Percentiles rank a stretch among this genome's conserved stretches.
Conservation (phyloP, 305 asterid species). For the Fraxinus latifolia region DNA sequence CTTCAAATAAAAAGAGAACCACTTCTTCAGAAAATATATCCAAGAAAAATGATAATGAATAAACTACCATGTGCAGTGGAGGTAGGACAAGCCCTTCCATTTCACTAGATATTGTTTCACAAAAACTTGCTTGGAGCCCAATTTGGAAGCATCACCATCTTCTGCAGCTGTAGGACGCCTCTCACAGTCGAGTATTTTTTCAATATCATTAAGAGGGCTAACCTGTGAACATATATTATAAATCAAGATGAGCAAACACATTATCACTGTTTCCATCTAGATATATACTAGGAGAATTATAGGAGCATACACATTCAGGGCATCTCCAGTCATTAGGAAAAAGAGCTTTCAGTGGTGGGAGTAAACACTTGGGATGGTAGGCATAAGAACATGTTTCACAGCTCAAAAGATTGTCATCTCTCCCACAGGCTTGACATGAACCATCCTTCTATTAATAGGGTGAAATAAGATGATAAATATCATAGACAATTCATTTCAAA, state of each 20-base stretch:
- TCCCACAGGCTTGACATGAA: constrained; percentile 82
- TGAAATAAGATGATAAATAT: neutral
- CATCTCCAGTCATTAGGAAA: constrained; percentile 76
- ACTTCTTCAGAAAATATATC: constrained; percentile 10
- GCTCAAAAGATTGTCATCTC: constrained; percentile 50
- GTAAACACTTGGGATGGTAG: constrained; percentile 78
- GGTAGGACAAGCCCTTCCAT: constrained; percentile 93
- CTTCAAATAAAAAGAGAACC: constrained; percentile 8
- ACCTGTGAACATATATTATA: constrained; percentile 49
- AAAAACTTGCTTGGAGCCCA: constrained; percentile 72
- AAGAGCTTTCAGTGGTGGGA: constrained; percentile 64
- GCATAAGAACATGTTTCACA: constrained; percentile 82
- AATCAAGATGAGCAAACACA: constrained; percentile 17
- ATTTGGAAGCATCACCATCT: constrained; percentile 58
- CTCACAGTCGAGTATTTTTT: constrained; percentile 86
- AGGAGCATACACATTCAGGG: constrained; percentile 85
- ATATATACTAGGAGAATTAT: constrained; percentile 13
- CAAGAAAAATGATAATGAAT: constrained; percentile 21
- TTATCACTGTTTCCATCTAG: constrained; percentile 6
- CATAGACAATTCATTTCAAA: neutral
- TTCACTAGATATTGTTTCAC: constrained; percentile 88
- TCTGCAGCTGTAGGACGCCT: constrained; percentile 71
- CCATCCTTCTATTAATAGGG: constrained; percentile 59
- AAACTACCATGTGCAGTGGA: constrained; percentile 85
- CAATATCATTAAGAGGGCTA: constrained; percentile 77